Base-by-base conservation (phyloP, 202 grass and related monocot species). In the Carex sylvatica region DNA sequence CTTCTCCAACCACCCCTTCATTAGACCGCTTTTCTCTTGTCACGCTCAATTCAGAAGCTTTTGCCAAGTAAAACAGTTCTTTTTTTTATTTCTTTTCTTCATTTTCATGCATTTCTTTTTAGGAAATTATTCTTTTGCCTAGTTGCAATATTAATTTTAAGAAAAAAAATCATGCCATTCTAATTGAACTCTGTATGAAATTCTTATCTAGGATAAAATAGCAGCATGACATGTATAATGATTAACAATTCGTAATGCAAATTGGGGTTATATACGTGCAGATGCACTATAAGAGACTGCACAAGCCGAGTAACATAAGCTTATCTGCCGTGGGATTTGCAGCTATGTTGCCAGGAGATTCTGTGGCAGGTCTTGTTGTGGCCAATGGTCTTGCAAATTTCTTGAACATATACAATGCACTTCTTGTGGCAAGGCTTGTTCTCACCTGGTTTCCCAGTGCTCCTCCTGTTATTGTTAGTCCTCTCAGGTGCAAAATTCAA, bases 391-490 rank as follows among this genome's bases (percentile, higher is more conserved):
- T 98, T 65, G 86, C 90, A 83, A 98, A 90, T 85, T 98, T 98
- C 91, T 87, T 98, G 82, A 98, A 82, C 87, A 76, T 98, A 38
- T 98, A 98, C 91, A 98, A 95, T 84, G 94, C 88, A 38, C 76
- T 98, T 74, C 91, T 98, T 54, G 72, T 98, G 61, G 83, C 91
- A 63, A 90, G 95, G 86, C 87, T 98, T 44, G 89, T 98, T 53
- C 92, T 98, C 78, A 98, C 95, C 65, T 98, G 95, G 95, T 98
- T 98, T 74, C 95, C 95, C 63, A 98, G 89, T 85, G 89, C 95
- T 35, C 95, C 95, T 28, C 92, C 92, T 1, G 92, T 84, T 84
- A 95, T 98, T 35, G 92, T 98, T 79, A 91, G 80, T 60, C 95
- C 95, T 28, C 91, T 98, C 65, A 98, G 95, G 95, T 95, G 90